Conservation (phyloP, 1,284 basidiomycete species). For the Moniliophthora roreri region DNA sequence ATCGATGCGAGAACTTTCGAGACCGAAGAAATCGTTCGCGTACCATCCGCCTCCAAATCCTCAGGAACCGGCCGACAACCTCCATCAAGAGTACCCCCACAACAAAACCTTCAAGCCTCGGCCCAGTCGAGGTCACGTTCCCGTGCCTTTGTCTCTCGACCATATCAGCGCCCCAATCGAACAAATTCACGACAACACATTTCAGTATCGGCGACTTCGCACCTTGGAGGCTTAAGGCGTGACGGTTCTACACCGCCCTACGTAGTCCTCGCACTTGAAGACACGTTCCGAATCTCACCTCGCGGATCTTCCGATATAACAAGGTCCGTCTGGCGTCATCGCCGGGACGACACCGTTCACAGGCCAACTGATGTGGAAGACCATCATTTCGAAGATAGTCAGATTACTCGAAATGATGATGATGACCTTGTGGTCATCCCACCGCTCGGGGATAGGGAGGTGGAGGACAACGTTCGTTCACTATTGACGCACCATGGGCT, state of each 20-base stretch:
- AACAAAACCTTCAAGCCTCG: not conserved
- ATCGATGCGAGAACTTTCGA: slow-evolving; percentile 82
- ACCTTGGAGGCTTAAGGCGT: slow-evolving; percentile 18
- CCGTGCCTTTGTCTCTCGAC: slow-evolving; percentile 6
- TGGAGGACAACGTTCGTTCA: slow-evolving; percentile 61
- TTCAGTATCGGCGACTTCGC: slow-evolving; percentile 21
- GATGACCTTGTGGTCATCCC: slow-evolving; percentile 54
- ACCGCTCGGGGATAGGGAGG: slow-evolving; percentile 52
- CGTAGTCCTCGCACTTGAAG: slow-evolving; percentile 51
- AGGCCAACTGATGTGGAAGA: not conserved
- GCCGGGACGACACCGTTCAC: not conserved
- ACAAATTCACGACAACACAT: slow-evolving; percentile 1
- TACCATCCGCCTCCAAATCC: slow-evolving; percentile 42
- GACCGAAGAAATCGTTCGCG: slow-evolving; percentile 64
- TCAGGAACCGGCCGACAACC: slow-evolving; percentile 20
- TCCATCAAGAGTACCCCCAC: slow-evolving; percentile 1
- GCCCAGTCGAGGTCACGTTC: not conserved
- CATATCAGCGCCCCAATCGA: slow-evolving; percentile 11
- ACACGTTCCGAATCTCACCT: slow-evolving; percentile 51
- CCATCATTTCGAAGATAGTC: slow-evolving; percentile 6
- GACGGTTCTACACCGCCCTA: slow-evolving; percentile 26
- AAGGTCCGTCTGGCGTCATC: not conserved
- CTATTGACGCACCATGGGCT: slow-evolving; percentile 50
- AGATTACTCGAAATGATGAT: slow-evolving; percentile 30
- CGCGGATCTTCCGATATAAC: slow-evolving; percentile 4